phyloP scores from a whole-genome alignment of 306 rosid genomes.

The Nissolia schottii region DNA sequence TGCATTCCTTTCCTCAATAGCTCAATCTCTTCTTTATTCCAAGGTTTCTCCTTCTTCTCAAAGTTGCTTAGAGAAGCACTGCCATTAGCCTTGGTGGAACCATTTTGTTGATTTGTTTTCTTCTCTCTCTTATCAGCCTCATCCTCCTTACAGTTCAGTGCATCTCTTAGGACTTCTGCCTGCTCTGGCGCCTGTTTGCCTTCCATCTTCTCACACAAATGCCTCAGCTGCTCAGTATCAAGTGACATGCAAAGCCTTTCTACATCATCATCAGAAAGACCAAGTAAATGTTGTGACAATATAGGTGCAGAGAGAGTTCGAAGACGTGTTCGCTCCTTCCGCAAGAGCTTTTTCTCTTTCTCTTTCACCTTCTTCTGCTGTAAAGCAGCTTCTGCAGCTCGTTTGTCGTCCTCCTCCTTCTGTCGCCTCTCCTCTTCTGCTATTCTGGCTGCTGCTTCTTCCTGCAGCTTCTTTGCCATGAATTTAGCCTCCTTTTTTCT shows the following conservation, averaged over 20 bases:
- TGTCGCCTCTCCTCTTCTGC: conserved; percentile 72
- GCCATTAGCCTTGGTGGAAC: conserved; percentile 55
- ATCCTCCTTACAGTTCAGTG: conserved; percentile 36
- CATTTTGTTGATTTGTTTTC: conserved; percentile 47
- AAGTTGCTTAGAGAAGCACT: conserved; percentile 30
- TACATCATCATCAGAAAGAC: conserved; percentile 61
- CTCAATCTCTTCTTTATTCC: conserved; percentile 92
- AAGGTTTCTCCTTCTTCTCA: conserved; percentile 90
- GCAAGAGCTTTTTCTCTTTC: conserved; percentile 92
- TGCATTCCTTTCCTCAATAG: conserved; percentile 79
- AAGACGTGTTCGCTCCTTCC: conserved; percentile 86
- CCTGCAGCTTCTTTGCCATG: conserved; percentile 79
- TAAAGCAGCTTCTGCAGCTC: conserved; percentile 80
- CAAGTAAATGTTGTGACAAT: conserved; percentile 44
- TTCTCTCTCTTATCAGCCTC: conserved; percentile 39
- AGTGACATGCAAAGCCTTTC: conserved; percentile 74
- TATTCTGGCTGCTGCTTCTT: conserved; percentile 83
- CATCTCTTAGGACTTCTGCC: conserved; percentile 58
- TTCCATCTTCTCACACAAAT: conserved; percentile 71
- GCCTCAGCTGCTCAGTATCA: conserved; percentile 58
- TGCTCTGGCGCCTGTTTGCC: conserved; percentile 46
- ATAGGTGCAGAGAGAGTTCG: conserved; percentile 64
- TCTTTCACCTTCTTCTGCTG: conserved; percentile 82
- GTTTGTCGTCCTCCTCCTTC: conserved; percentile 77
- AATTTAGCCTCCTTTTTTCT: conserved; percentile 82